These are phyloP conservation scores for Raffaelea arxii DNA, from an alignment of 2,329 filamentous ascomycete species.

Conservation along the genomic window DNA sequence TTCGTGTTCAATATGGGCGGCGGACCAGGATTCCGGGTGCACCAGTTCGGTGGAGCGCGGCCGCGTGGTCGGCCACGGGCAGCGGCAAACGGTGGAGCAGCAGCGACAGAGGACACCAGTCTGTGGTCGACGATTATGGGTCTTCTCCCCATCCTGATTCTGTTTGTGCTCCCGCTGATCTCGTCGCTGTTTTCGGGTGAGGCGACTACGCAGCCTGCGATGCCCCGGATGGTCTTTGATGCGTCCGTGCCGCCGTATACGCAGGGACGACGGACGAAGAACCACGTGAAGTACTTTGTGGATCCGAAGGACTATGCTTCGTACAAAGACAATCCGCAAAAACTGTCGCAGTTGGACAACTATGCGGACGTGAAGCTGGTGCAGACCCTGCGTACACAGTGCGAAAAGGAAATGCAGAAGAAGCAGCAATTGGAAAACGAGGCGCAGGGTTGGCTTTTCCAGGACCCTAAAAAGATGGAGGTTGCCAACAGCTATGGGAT, in stretches of 20 bases:
- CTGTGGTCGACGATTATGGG: constrained; percentile 54
- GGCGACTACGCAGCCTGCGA: constrained; percentile 35
- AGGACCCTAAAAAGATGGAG: constrained; percentile 70
- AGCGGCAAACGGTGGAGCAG: constrained; percentile 20
- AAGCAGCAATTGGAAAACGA: constrained; percentile 62
- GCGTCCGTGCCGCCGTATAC: constrained; percentile 61
- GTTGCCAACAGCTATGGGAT: constrained; percentile 47
- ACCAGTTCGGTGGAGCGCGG: constrained; percentile 80
- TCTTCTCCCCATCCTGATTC: constrained; percentile 76
- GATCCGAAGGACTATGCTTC: constrained; percentile 56
- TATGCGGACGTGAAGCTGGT: constrained; percentile 68
- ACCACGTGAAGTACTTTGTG: constrained; percentile 76
- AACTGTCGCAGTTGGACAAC: constrained; percentile 67
- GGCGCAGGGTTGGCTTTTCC: constrained; percentile 80
- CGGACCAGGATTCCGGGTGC: constrained; percentile 82
- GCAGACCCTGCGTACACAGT: constrained; percentile 56
- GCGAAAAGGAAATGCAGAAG: constrained; percentile 60
- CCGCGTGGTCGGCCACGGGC: constrained; percentile 64
- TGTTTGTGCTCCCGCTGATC: constrained; percentile 78
- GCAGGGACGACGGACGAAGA: constrained; percentile 57
- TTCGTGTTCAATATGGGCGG: constrained; percentile 95
- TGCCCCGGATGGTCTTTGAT: constrained; percentile 71
- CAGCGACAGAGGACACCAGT: constrained; percentile 36
- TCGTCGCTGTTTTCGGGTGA: constrained; percentile 64
- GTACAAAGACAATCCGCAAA: constrained; percentile 49